Base-by-base conservation (phyloP, 2,329 filamentous ascomycete genomes). In the Aspergillus alliaceus region DNA sequence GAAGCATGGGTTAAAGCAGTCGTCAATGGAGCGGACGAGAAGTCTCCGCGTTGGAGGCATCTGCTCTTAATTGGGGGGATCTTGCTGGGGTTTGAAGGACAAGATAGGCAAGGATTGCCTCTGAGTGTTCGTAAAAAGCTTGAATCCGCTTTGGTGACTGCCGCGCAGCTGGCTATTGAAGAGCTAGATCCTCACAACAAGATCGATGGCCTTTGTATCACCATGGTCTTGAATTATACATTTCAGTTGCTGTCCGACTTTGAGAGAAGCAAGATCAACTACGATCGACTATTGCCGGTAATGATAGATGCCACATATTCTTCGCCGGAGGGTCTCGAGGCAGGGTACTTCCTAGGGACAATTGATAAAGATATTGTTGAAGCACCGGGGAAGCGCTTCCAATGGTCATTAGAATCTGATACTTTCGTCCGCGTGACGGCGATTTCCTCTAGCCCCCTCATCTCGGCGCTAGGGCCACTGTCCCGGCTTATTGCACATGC, bases 51-150 rank as follows among this genome's bases (percentile, higher is more conserved):
- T 68, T 96, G 91, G 91, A 88, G 91, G 72, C 92, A 96, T 72
- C 75, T 92, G 29, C 79, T 96, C n/a, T 83, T 93, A 5, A 82
- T 96, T 8, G 87, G 87, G 0, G 93, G 91, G 3, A 78, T 96
- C 22, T 75, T 96, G 57, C 83, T 93, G 69, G 91, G 90, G 8
- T 88, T 93, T 68, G 88, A 90, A 63, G 79, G 82, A 15, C 81
- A 84, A 59, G 83, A 87, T 39, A 77, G 86, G 46, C 82, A 83
- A 57, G 84, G 85, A n/a, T 73, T 92, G n/a, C 84, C 87, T 5
- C 75, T 79, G 31, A 74, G 81, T 51, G 80, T 93, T 71, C 82
- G 87, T 46, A 82, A 79, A 32, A 90, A 85, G 40, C 78, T 96
- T 0, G 89, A 93, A 68, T 80, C 82, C 18, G 90, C 90, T 2